These are phyloP conservation scores for Colletotrichum orbiculare DNA, from an alignment of 2,329 filamentous ascomycete species.

Conservation along the genomic window DNA sequence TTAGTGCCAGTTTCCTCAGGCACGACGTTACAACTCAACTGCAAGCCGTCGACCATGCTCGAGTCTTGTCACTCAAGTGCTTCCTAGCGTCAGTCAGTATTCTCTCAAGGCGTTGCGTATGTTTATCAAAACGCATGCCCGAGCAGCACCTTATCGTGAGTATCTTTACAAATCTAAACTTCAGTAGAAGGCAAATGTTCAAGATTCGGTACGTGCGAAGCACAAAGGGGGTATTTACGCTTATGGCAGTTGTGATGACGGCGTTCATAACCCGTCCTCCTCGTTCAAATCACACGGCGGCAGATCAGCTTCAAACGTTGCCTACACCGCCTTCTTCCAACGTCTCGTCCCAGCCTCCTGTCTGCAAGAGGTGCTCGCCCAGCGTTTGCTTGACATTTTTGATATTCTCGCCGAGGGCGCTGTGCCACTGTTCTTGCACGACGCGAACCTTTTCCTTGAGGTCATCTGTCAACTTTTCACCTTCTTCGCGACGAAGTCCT, in stretches of 20 bases:
- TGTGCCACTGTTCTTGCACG: conserved; percentile 91
- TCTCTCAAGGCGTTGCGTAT: too few relatives aligned
- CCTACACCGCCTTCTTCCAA: conserved; percentile 69
- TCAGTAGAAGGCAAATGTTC: conserved; percentile 17
- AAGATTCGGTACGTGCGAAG: conserved; percentile 31
- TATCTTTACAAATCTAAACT: too few relatives aligned
- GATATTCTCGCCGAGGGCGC: conserved; percentile 84
- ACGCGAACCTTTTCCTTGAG: conserved; percentile 92
- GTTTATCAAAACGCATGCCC: too few relatives aligned
- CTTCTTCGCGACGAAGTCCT: conserved; percentile 73
- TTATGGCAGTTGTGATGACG: conserved; percentile 19
- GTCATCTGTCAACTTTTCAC: conserved; percentile 79
- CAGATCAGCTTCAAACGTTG: conserved; percentile 47
- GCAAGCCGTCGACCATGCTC: too few relatives aligned
- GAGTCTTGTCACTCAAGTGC: too few relatives aligned
- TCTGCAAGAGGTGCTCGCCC: conserved; percentile 76
- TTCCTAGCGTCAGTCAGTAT: too few relatives aligned
- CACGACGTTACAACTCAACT: too few relatives aligned
- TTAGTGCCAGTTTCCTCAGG: too few relatives aligned
- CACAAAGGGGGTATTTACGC: conserved; percentile 37
- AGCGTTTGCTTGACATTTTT: conserved; percentile 79
- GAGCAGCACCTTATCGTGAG: too few relatives aligned
- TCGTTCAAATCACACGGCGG: neutral
- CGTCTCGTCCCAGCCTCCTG: conserved; percentile 90
- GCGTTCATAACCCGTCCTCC: conserved; percentile 10